These are phyloP conservation scores for Zygoascus ofunaensis DNA, from an alignment of 805 yeast species.

Conservation along the genomic window DNA sequence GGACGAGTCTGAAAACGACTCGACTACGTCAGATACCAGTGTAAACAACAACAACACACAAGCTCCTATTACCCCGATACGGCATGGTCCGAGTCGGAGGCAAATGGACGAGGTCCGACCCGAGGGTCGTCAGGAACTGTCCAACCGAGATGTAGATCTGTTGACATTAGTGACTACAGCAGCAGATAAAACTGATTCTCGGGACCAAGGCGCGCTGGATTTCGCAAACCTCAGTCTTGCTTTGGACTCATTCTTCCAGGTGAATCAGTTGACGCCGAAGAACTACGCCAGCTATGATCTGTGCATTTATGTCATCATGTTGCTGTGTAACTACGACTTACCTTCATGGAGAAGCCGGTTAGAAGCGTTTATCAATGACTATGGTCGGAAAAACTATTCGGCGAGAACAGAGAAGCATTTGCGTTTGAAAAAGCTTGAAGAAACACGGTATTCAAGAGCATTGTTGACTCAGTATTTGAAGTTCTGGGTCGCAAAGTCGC, in stretches of 20 bases:
- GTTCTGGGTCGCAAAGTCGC: slow-evolving; percentile 2
- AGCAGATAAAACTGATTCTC: slow-evolving; percentile 11
- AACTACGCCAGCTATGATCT: slow-evolving; percentile 9
- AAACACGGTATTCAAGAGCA: neutral
- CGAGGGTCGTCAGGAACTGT: neutral
- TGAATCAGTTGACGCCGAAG: slow-evolving; percentile 9
- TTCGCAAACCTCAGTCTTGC: slow-evolving; percentile 13
- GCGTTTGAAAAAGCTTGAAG: neutral
- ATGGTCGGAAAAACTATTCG: slow-evolving; percentile 4
- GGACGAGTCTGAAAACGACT: slow-evolving; percentile 3
- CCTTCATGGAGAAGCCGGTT: slow-evolving; percentile 16
- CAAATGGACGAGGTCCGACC: neutral
- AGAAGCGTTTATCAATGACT: slow-evolving; percentile 9
- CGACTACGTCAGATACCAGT: neutral
- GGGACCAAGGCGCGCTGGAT: slow-evolving; percentile 2
- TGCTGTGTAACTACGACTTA: slow-evolving; percentile 11
- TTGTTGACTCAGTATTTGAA: neutral
- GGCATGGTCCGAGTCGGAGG: neutral
- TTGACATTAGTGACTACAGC: slow-evolving; percentile 12
- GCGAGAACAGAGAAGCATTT: neutral
- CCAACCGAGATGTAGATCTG: slow-evolving; percentile 12
- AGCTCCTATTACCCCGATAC: slow-evolving; percentile 1
- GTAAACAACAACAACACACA: neutral
- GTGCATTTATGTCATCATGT: slow-evolving; percentile 13
- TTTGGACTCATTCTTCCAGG: slow-evolving; percentile 10